Evolutionary conservation across 1,284 basidiomycete genomes (phyloP), one percentile per base, ranked within the genome.

Genomic region (Malassezia yamatoensis): DNA sequence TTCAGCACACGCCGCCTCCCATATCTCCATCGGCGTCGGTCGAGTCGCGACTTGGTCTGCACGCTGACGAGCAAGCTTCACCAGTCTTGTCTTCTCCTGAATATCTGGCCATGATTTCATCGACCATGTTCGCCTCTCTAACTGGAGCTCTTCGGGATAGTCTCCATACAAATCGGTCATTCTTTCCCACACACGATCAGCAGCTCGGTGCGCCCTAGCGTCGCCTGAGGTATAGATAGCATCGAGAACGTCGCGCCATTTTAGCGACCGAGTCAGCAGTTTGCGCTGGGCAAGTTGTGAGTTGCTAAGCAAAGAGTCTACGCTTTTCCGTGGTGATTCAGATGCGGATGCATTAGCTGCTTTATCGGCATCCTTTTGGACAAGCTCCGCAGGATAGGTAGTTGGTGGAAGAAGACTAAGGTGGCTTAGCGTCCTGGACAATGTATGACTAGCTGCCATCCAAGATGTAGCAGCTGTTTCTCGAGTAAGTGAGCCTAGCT

Each of bases 121-220:
- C 5, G 48, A 20, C 53, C 53, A 55, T 20, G 53, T 55, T 5
- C 42, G 40, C 11, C 43, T 35, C 34, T 44, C 48, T 24, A 55
- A 33, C 10, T 46, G 48, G 34, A 43, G 38, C 43, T 50, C 53
- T 11, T 35, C 29, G 3, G 34, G 15, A 6, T 34, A 49, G 2
- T 39, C 29, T 7, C 15, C 32, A 20, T 44, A 55, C 34, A 55
- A 12, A 18, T 34, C 37, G n/a, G 7, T 5, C 45, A 47, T 47
- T 11, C 33, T 2, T 4, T 47, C 45, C 11, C 13, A 15, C 5
- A 47, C 45, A 10, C n/a, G n/a, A 9, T 50, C 37, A 13, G 53
- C 48, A 11, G 48, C 53, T 11, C 18, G 2, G 4, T 18, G 9
- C 13, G 43, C 10, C 2, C 8, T 16, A 15, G 45, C 21, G 20